Percentiles rank a stretch among this genome's conserved stretches.
These are phyloP conservation scores for Triadica sebifera DNA, from an alignment of 345 rosid genomes.

Conservation along the genomic window DNA sequence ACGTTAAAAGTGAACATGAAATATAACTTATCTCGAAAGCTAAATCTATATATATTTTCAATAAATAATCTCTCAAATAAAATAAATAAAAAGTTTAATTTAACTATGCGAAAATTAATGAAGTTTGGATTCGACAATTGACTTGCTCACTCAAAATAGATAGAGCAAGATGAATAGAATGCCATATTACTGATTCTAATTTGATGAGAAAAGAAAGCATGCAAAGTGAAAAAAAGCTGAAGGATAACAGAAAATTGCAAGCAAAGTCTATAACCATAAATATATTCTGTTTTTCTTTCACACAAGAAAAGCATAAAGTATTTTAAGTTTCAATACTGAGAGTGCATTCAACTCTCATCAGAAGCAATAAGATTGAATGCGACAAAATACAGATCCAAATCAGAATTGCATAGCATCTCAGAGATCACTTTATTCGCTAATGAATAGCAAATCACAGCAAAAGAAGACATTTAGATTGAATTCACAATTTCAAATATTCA, in stretches of 20 bases:
- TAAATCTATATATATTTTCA: no score
- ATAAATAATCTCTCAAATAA: no score
- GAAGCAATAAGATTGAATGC: not conserved
- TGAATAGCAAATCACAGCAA: not conserved
- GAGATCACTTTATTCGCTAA: not conserved
- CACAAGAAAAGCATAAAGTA: not conserved
- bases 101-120: no score
- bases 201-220: not conserved
- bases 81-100: no score
- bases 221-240: not conserved
- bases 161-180: not conserved
- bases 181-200: not conserved
- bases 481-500: not conserved
- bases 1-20: no score
- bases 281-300: not conserved
- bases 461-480: not conserved
- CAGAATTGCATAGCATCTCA: not conserved
- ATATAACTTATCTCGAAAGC: no score
- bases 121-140: not conserved
- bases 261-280: not conserved
- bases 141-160: not conserved
- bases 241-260: not conserved
- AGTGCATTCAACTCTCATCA: not conserved
- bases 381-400: not conserved
- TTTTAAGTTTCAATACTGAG: not conserved